phyloP scores from a whole-genome alignment of 805 yeast genomes.

The Yamadazyma philogaea region DNA sequence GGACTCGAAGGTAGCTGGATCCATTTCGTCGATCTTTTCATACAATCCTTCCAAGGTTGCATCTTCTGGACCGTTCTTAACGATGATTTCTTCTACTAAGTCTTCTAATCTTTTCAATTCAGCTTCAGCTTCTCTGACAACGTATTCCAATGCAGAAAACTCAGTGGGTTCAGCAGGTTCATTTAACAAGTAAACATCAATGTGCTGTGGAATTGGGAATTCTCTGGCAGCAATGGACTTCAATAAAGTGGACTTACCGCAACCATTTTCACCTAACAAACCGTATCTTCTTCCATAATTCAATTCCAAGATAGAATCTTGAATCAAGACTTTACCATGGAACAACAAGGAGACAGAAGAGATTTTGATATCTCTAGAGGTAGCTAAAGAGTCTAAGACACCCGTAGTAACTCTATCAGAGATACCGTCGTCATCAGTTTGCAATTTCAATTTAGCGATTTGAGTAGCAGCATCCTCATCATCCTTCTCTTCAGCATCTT shows the following conservation, averaged over 20 bases:
- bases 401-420: conserved; percentile 98
- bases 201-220: conserved; percentile 87
- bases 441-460: conserved; percentile 83
- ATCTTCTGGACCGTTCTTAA: conserved; percentile 92
- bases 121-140: conserved; percentile 92
- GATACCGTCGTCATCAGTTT: conserved; percentile 88
- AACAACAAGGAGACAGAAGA: conserved; percentile 87
- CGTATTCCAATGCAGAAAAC: conserved; percentile 89
- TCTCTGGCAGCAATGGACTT: conserved; percentile 94
- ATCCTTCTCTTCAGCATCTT: conserved; percentile 49
- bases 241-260: conserved; percentile 95
- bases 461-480: conserved; percentile 66
- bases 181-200: conserved; percentile 89
- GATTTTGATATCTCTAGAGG: conserved; percentile 92
- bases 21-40: conserved; percentile 95
- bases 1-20: conserved; percentile 91
- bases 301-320: conserved; percentile 87
- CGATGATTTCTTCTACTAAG: conserved; percentile 82
- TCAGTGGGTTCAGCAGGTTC: conserved; percentile 98
- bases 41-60: conserved; percentile 81
- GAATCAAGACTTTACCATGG: conserved; percentile 96
- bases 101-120: conserved; percentile 90
- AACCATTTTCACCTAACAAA: conserved; percentile 95
- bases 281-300: conserved; percentile 98
- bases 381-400: conserved; percentile 81